Base-by-base conservation (phyloP, 495 filamentous ascomycete genomes). In the Tetracladium setigerum region DNA sequence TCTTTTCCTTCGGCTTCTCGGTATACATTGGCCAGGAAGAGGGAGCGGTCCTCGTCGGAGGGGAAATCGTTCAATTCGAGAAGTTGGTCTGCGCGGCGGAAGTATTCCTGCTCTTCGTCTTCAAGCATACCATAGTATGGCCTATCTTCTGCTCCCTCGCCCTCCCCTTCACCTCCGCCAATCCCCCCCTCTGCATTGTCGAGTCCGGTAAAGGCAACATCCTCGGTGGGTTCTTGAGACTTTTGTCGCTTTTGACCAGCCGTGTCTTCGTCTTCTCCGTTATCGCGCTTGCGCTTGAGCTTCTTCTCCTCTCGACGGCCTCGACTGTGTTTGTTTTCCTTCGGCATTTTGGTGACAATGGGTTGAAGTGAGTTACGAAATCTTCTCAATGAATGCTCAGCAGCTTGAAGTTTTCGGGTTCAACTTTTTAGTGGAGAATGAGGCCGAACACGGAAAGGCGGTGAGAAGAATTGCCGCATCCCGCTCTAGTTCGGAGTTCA, bases 31-130 rank as follows among this genome's bases (percentile, higher is more conserved):
- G 80, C 76, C 13, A 98, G 67, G 62, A 96, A 96, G 43, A 95
- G 59, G 30, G 71, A 62, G 46, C 85, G 78, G 56, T 95, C 89
- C 57, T 95, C 87, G 49, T 73, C 66, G 32, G 81, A 79, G 18
- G 69, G 73, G 64, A 97, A 97, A 58, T 86, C 78, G 66, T 96
- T 89, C 47, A 83, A 62, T 64, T 95, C 90, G 34, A 98, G 80
- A 65, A 94, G 71, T 56, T 94, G 82, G 66, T 89, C 87, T 48
- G 89, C 90, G 33, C 76, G 77, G 53, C 83, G 84, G 65, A 97
- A 98, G 69, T 95, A 95, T 62, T 95, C 89, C 54, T 91, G 84
- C 66, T 98, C 94, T 49, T 90, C 74, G 47, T 88, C 79, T 57
- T 84, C 85, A 10, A 98, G 78, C 69, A 95, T 77, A 56, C 92